Percentiles rank a stretch among this genome's conserved stretches.
Conservation (phyloP, 345 rosid species). For the Carallia brachiata region DNA sequence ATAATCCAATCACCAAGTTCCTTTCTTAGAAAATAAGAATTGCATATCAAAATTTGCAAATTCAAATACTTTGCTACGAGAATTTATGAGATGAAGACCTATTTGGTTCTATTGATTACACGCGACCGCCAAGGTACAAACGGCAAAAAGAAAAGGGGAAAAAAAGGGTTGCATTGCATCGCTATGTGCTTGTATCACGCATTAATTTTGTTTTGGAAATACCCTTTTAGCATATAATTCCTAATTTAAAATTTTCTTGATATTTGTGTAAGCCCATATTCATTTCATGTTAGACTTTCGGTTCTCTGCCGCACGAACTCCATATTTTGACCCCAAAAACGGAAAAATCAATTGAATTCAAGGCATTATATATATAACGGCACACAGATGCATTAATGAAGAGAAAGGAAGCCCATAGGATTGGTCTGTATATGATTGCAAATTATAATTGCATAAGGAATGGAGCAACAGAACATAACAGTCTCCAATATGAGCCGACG, state of each 20-base stretch:
- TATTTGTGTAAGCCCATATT: constrained; percentile 2
- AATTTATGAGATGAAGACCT: no score
- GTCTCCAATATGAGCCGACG: constrained; percentile 16
- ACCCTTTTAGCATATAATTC: neutral
- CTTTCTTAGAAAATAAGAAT: no score
- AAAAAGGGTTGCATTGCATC: no score
- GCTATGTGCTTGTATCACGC: neutral
- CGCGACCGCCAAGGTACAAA: no score
- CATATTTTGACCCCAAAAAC: neutral
- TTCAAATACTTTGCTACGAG: no score
- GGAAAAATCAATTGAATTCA: no score
- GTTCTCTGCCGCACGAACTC: neutral
- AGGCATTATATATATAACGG: neutral
- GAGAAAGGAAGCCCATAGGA: constrained; percentile 31
- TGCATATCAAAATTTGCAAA: no score
- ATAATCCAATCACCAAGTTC: no score
- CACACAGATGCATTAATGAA: constrained; percentile 19
- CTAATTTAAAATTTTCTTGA: neutral
- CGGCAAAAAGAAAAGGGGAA: no score
- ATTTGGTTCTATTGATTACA: no score
- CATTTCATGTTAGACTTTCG: neutral
- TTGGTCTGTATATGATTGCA: constrained; percentile 21
- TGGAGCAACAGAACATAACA: constrained; percentile 18
- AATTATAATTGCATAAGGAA: constrained; percentile 16
- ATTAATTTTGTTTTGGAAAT: no score